Base-by-base conservation (phyloP, 208 protist genomes). In the Leishmania mexicana region DNA sequence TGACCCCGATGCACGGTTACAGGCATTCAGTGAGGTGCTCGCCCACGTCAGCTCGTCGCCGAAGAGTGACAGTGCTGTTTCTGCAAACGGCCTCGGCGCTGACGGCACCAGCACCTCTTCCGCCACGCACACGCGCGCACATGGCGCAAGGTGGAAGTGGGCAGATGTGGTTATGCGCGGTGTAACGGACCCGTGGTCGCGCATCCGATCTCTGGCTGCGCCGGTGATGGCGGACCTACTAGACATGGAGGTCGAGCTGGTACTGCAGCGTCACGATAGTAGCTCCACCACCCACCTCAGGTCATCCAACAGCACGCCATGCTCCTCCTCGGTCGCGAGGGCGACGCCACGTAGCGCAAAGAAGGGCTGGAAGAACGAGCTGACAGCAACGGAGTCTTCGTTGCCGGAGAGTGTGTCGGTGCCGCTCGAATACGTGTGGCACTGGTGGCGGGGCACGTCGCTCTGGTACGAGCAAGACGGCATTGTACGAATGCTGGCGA, bases 161-260 rank as follows among this genome's bases (percentile, higher is more conserved):
- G 83, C 83, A n/a, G 80, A 88, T 24, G 80, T 92, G 3, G 84
- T 96, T 67, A 83, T 96, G 71, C 83, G 87, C 40, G 93, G 91
- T 6, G 88, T 87, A n/a, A 87, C 90, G 45, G 93, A 96, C 79
- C 79, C 89, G 70, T 95, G 91, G 91, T 96, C 93, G 40, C 84
- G 88, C 60, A 87, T 94, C 60, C 90, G 90, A 21, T 75, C 74
- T 64, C 58, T 85, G 40, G 76, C 76, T 42, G 71, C 76, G 15
- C 78, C 73, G 15, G 77, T 80, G 28, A 85, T 85, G 82, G 82
- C 82, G 1, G 75, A 83, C 58, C 83, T 86, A 31, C 40, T 86
- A 15, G 53, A 83, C 8, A 78, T 84, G 35, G 80, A 81, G 53
- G 75, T 91, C 42, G 40, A 57, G 42, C 75, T 86, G 35, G 67